These are phyloP conservation scores for Cercophora newfieldiana DNA, from an alignment of 495 filamentous ascomycete genomes.

Conservation along the genomic window DNA sequence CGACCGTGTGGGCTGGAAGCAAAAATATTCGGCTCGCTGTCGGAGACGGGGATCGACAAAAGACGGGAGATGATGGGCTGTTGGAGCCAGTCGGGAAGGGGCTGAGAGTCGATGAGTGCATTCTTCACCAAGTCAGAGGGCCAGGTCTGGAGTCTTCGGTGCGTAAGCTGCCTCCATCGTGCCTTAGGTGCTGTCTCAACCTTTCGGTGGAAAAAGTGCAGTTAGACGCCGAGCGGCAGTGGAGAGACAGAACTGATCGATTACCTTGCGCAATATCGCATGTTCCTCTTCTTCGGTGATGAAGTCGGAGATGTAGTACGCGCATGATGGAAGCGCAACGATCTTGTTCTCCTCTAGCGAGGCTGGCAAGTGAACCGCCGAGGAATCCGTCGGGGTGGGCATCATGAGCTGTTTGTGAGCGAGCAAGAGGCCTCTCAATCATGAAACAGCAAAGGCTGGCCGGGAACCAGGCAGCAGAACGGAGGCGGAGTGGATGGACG, in stretches of 20 bases:
- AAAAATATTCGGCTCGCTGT: conserved; percentile 57
- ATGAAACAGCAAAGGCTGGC: neutral
- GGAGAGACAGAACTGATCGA: conserved; percentile 1
- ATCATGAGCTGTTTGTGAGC: conserved; percentile 15
- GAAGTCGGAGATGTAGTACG: conserved; percentile 89
- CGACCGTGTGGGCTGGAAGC: conserved; percentile 64
- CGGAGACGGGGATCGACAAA: conserved; percentile 45
- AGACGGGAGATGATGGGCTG: conserved; percentile 71
- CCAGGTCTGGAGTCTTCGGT: conserved; percentile 87
- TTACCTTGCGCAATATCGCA: conserved; percentile 67
- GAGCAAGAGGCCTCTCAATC: neutral
- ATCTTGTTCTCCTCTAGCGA: conserved; percentile 58
- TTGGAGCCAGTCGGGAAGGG: conserved; percentile 76
- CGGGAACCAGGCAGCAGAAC: neutral
- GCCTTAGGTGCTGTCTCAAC: conserved; percentile 65
- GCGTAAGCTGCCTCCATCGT: conserved; percentile 80
- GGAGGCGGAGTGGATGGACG: neutral
- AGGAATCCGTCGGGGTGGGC: conserved; percentile 7
- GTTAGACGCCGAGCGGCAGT: conserved; percentile 22
- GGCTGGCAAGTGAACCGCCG: conserved; percentile 32
- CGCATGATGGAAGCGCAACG: conserved; percentile 58
- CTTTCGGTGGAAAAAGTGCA: conserved; percentile 28
- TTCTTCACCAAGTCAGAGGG: conserved; percentile 75
- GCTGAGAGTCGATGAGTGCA: conserved; percentile 65
- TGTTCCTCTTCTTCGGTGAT: conserved; percentile 75